Percentiles rank a stretch among this genome's conserved stretches.
These are phyloP conservation scores for Salvia hispanica DNA, from an alignment of 257 asterid species.

Conservation along the genomic window DNA sequence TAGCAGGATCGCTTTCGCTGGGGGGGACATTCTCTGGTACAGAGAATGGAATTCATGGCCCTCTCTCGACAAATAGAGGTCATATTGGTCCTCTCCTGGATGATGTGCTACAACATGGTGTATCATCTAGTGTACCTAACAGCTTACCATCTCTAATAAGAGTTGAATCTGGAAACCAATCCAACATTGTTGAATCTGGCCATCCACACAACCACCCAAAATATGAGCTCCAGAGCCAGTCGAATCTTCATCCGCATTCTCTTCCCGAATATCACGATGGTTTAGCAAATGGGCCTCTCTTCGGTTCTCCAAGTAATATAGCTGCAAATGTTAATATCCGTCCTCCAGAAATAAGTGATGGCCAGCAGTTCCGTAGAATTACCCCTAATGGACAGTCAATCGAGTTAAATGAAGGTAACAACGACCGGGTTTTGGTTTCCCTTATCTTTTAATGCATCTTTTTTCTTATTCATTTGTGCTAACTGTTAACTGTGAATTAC, in stretches of 20 bases:
- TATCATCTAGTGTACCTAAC: slow-evolving; percentile 70
- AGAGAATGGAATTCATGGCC: slow-evolving; percentile 53
- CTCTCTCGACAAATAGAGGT: slow-evolving; percentile 56
- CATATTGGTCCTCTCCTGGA: slow-evolving; percentile 53
- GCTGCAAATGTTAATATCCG: slow-evolving; percentile 60
- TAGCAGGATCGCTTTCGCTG: slow-evolving; percentile 58
- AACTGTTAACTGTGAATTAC: slow-evolving; percentile 13
- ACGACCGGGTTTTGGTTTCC: slow-evolving; percentile 21
- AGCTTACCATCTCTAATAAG: slow-evolving; percentile 57
- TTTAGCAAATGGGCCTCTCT: slow-evolving; percentile 57
- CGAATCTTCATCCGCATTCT: slow-evolving; percentile 74
- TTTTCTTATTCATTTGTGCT: not conserved
- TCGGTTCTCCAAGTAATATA: slow-evolving; percentile 67
- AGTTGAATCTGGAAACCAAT: slow-evolving; percentile 60
- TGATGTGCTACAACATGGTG: slow-evolving; percentile 54
- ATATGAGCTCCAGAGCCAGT: slow-evolving; percentile 55
- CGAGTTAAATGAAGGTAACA: slow-evolving; percentile 70
- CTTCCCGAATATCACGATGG: slow-evolving; percentile 81
- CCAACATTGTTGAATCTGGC: slow-evolving; percentile 56
- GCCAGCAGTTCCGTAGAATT: slow-evolving; percentile 63
- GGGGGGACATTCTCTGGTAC: slow-evolving; percentile 48
- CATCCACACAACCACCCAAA: slow-evolving; percentile 54
- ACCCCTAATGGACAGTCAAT: slow-evolving; percentile 56
- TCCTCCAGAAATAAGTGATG: slow-evolving; percentile 57
- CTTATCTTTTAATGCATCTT: slow-evolving; percentile 19